Evolutionary conservation across 2,329 filamentous ascomycete genomes (phyloP), one percentile per base, ranked within the genome.

Genomic region (Monosporascus sp.): DNA sequence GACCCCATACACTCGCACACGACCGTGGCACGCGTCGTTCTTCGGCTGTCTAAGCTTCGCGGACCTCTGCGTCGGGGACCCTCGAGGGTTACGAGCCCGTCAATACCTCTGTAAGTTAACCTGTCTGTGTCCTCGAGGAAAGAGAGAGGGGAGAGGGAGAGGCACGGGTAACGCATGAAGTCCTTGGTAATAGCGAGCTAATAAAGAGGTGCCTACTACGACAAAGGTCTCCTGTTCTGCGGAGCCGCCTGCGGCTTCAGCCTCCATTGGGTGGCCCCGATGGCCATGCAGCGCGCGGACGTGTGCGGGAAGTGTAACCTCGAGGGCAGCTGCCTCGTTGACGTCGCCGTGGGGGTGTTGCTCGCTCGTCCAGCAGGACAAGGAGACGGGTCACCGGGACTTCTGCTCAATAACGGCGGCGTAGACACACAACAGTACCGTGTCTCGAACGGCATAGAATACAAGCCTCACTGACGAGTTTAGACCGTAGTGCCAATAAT

Each of bases 11-110:
- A 76, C 61, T 73, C 72, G 37, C 67, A 65, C 75, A 0, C 65
- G 70, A 59, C 53, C 70, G 11, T 79, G 75, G 75, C 59, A 59
- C 56, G 64, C 64, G 47, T 58, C 67, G 49, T 72, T 78, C 62
- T 78, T 76, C 46, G 69, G 69, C 53, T 79, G 75, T 69, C 74
- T 72, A 64, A 68, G 57, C 55, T 76, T 75, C 24, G 66, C 76
- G 50, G 70, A 73, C 51, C 68, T 70, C 1, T 78, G 76, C 62
- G 57, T 76, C 17, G 24, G 67, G 61, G 37, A 68, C 65, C 52
- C 69, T 78, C 8, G 56, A 71, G 20, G 75, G 73, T 14, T 78
- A 75, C 36, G 72, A 77, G 67, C 68, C 73, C 34, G 64, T 76
- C 61, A 78, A 79, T 66, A 75, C 72, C 16, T 71, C 72, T 34